phyloP scores from a whole-genome alignment of 768 basidiomycete genomes.

The Gymnopilus dilepis region DNA sequence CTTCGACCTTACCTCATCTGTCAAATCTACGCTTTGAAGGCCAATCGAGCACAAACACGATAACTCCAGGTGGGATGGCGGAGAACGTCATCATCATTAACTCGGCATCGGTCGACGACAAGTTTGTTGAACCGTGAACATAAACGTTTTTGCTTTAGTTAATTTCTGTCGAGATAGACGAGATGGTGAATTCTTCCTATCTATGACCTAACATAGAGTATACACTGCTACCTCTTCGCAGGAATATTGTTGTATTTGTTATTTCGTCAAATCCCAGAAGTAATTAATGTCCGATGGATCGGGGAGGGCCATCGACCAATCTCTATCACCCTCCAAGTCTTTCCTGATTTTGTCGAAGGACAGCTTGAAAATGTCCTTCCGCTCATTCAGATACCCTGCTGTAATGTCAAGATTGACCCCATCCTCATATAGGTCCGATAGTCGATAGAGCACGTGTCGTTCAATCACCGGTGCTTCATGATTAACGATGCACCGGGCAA shows the following conservation, averaged over 20 bases:
- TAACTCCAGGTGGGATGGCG: not conserved
- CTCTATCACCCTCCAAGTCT: not conserved
- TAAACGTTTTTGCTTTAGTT: no score
- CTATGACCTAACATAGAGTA: no score
- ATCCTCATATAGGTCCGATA: not conserved
- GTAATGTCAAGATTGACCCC: not conserved
- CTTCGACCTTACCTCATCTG: not conserved
- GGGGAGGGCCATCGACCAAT: not conserved
- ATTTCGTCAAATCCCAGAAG: not conserved
- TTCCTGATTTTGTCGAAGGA: not conserved
- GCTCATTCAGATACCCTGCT: not conserved
- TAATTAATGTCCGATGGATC: not conserved
- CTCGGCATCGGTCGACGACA: not conserved
- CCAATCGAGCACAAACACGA: not conserved
- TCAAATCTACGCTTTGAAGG: not conserved
- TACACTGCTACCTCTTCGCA: no score
- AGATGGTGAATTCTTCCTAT: no score
- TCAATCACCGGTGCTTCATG: not conserved
- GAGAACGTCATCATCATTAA: not conserved
- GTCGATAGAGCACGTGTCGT: not conserved
- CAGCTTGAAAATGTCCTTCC: not conserved
- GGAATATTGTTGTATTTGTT: no score
- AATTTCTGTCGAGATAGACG: no score
- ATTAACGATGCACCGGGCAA: not conserved
- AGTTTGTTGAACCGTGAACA: not conserved